phyloP scores from a whole-genome alignment of 140 eudicot species.

The Stevia rebaudiana region DNA sequence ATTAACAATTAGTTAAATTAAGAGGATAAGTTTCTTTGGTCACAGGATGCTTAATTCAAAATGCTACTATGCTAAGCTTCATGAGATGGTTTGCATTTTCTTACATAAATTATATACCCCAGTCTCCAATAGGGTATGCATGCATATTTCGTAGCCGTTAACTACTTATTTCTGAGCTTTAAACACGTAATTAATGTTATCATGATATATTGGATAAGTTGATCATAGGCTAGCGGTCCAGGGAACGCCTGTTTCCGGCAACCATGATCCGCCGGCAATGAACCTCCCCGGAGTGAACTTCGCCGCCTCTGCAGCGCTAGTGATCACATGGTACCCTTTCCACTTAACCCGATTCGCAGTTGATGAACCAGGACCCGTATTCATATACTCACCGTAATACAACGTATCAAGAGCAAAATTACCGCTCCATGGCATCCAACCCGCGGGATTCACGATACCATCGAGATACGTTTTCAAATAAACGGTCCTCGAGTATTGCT shows the following conservation, averaged over 20 bases:
- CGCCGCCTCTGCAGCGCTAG: constrained; percentile 37
- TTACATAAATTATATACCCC: too few relatives aligned
- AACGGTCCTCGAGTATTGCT: constrained; percentile 49
- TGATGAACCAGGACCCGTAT: constrained; percentile 51
- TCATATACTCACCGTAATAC: constrained; percentile 2
- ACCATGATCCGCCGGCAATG: constrained; percentile 1
- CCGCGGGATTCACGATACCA: constrained; percentile 39
- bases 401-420: not conserved
- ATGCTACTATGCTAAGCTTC: too few relatives aligned
- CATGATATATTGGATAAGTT: not conserved
- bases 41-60: too few relatives aligned
- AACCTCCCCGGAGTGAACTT: not conserved
- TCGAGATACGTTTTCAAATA: constrained; percentile 39
- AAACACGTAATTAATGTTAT: not conserved
- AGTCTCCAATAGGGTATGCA: too few relatives aligned
- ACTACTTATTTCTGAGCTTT: not conserved
- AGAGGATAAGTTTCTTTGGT: too few relatives aligned
- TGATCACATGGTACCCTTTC: constrained; percentile 57
- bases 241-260: constrained; percentile 3
- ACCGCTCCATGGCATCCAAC: constrained; percentile 6
- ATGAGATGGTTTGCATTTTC: too few relatives aligned
- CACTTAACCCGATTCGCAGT: constrained; percentile 50
- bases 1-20: too few relatives aligned
- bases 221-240: not conserved
- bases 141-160: too few relatives aligned